These are phyloP conservation scores for Tephrocybe sp. DNA, from an alignment of 768 basidiomycete species.

Conservation along the genomic window DNA sequence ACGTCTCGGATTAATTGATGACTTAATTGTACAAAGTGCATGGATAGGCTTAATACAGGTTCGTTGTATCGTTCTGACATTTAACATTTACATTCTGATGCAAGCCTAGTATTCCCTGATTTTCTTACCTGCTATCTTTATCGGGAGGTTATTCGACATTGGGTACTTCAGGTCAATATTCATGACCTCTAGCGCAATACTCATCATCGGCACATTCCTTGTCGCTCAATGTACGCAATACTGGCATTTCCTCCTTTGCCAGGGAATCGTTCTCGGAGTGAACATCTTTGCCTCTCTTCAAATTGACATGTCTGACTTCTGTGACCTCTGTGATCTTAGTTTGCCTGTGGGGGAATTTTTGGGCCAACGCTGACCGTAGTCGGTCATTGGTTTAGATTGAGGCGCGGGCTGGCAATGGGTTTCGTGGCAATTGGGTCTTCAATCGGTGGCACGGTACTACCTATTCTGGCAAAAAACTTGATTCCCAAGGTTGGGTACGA, in stretches of 20 bases:
- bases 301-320: constrained; percentile 16
- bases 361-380: constrained; percentile 59
- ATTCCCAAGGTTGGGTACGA: constrained; percentile 45
- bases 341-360: constrained; percentile 59
- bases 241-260: constrained; percentile 80
- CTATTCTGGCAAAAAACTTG: constrained; percentile 58
- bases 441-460: constrained; percentile 67
- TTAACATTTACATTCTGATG: background rate
- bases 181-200: constrained; percentile 42
- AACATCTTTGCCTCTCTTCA: constrained; percentile 20
- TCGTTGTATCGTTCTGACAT: background rate
- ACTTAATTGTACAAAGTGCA: constrained; percentile 40
- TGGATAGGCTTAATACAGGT: constrained; percentile 84
- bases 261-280: constrained; percentile 68
- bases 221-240: constrained; percentile 68
- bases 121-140: constrained; percentile 61
- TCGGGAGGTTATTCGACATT: constrained; percentile 74
- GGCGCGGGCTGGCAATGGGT: constrained; percentile 55
- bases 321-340: constrained; percentile 22
- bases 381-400: constrained; percentile 73
- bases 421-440: constrained; percentile 65
- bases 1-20: background rate
- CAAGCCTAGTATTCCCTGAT: constrained; percentile 56
- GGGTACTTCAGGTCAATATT: constrained; percentile 61
- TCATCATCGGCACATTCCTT: constrained; percentile 60